Evolutionary conservation across 306 rosid genomes (phyloP).

Genomic region (Vigna reflexopilosa): DNA sequence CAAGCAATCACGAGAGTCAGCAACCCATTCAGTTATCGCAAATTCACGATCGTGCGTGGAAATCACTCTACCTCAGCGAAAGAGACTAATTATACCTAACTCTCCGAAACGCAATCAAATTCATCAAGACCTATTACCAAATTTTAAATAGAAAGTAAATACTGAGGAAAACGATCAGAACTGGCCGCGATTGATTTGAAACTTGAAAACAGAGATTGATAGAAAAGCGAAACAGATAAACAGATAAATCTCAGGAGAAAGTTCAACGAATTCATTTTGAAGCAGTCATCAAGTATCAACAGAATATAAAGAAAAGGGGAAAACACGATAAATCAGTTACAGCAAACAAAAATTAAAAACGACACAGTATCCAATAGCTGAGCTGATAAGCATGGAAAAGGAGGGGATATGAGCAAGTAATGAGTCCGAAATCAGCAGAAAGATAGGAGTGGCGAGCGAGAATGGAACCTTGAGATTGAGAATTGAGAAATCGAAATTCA

Average conservation of each 20-base stretch:
- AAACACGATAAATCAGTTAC: neutral
- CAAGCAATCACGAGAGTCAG: neutral
- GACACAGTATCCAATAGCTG: neutral
- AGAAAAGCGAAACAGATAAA: neutral
- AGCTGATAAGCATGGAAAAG: conserved; percentile 1
- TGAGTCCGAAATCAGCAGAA: conserved; percentile 1
- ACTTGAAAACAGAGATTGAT: conserved; percentile 7
- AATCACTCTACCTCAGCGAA: conserved; percentile 26
- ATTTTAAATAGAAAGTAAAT: neutral
- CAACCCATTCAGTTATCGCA: neutral
- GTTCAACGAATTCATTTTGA: neutral
- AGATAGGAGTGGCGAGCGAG: neutral
- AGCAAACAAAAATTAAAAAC: neutral
- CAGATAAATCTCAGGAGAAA: neutral
- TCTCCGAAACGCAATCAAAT: conserved; percentile 12
- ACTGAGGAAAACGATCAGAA: conserved; percentile 19
- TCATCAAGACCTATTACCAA: neutral
- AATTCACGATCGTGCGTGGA: conserved; percentile 39
- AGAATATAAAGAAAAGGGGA: neutral
- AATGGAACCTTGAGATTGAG: conserved; percentile 35
- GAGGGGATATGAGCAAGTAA: neutral
- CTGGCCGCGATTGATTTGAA: neutral
- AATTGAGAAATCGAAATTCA: conserved; percentile 38
- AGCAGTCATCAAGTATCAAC: conserved; percentile 10
- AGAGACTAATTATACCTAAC: conserved; percentile 22